phyloP scores from a whole-genome alignment of 441 rosid genomes.

The Brassica hybrid region DNA sequence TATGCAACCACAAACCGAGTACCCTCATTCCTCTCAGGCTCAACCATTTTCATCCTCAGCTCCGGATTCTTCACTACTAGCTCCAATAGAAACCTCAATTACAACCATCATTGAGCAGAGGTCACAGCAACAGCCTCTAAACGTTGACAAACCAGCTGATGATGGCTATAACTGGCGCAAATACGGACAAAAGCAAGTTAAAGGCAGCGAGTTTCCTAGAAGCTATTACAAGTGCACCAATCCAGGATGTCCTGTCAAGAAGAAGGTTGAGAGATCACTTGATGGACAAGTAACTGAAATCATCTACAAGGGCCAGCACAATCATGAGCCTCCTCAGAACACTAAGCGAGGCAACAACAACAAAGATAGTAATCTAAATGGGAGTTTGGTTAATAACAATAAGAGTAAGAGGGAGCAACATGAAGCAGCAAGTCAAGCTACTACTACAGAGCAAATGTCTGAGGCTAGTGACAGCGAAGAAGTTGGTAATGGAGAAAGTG shows the following conservation, averaged over 20 bases:
- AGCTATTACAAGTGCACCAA: constrained; percentile 92
- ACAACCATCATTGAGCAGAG: constrained; percentile 54
- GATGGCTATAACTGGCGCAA: constrained; percentile 96
- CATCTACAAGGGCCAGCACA: constrained; percentile 90
- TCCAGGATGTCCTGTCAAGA: constrained; percentile 84
- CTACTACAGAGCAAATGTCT: constrained; percentile 58
- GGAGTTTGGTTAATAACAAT: constrained; percentile 40
- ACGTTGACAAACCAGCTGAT: constrained; percentile 67
- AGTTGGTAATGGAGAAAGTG: constrained; percentile 58
- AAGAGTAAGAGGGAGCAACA: constrained; percentile 50
- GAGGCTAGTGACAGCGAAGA: constrained; percentile 73
- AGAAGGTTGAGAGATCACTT: constrained; percentile 83
- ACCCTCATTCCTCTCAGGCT: constrained; percentile 44
- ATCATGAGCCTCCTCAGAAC: constrained; percentile 67
- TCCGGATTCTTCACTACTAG: constrained; percentile 39
- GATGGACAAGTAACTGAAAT: constrained; percentile 93
- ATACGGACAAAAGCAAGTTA: constrained; percentile 94
- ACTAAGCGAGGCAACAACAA: constrained; percentile 56
- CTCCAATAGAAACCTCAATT: constrained; percentile 51
- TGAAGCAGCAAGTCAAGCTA: constrained; percentile 65
- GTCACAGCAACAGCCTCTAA: constrained; percentile 52
- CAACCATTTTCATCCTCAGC: constrained; percentile 32
- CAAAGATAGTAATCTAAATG: constrained; percentile 55
- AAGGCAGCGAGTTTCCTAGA: constrained; percentile 88
- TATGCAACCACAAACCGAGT: constrained; percentile 46